phyloP scores from a whole-genome alignment of 768 basidiomycete genomes.

The Dioszegia hungarica region DNA sequence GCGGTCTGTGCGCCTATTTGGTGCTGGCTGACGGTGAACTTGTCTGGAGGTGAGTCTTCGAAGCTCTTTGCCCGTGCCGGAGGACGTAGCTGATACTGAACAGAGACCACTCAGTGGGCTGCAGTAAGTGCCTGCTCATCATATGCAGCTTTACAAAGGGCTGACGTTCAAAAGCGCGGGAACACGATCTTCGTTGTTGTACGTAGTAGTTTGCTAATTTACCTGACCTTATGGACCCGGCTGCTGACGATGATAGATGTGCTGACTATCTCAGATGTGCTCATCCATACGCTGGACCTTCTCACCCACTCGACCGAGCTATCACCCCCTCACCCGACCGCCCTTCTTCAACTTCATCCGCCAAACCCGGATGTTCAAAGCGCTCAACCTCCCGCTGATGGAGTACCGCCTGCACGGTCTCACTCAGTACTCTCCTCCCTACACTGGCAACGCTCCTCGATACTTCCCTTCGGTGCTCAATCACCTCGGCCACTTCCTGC shows the following conservation, averaged over 20 bases:
- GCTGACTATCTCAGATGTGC: neutral
- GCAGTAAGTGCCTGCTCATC: neutral
- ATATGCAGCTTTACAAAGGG: too few species aligned
- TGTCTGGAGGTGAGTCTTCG: neutral
- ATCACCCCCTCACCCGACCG: conserved; percentile 9
- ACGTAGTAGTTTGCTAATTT: too few species aligned
- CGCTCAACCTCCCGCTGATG: conserved; percentile 10
- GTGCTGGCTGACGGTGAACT: conserved; percentile 2
- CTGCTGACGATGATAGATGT: too few species aligned
- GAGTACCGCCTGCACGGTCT: conserved; percentile 6
- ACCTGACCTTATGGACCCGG: too few species aligned
- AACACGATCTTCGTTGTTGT: neutral
- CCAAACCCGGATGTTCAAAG: conserved; percentile 7
- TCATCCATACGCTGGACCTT: conserved; percentile 13
- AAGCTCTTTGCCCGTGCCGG: too few species aligned
- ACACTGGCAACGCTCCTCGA: neutral
- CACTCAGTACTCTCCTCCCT: conserved; percentile 2
- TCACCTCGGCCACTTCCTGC: conserved; percentile 1
- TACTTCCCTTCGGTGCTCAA: neutral
- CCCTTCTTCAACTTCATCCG: neutral
- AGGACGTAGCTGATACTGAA: too few species aligned
- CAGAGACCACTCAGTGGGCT: neutral
- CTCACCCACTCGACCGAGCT: neutral
- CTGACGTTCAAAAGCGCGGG: neutral
- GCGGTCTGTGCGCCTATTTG: neutral